phyloP scores from a whole-genome alignment of 305 asterid genomes.

The Plantago coronopus region DNA sequence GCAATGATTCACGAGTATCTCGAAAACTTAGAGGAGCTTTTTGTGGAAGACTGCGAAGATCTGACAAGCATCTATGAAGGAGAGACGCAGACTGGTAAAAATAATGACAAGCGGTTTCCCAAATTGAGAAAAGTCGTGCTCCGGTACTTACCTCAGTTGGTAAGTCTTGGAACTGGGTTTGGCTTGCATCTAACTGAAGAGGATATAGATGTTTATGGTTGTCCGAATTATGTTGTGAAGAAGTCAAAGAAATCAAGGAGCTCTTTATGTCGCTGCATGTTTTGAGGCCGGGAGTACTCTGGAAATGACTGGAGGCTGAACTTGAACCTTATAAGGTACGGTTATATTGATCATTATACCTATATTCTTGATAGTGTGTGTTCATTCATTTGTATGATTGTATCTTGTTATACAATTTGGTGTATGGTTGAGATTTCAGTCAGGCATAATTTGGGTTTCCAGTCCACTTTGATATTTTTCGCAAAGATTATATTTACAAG shows the following conservation, averaged over 20 bases:
- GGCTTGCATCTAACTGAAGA: slow-evolving; percentile 9
- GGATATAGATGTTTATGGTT: not conserved
- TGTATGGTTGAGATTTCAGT: too few species aligned
- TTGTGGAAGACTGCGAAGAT: slow-evolving; percentile 16
- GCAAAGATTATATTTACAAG: too few species aligned
- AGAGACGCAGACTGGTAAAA: not conserved
- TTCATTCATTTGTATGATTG: too few species aligned
- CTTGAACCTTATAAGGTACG: too few species aligned
- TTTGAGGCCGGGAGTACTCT: not conserved
- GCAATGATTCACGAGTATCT: not conserved
- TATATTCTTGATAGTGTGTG: too few species aligned
- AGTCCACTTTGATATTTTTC: too few species aligned
- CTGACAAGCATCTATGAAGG: slow-evolving; percentile 1
- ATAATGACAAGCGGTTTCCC: slow-evolving; percentile 8
- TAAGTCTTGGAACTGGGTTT: slow-evolving; percentile 14
- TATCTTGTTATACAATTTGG: too few species aligned
- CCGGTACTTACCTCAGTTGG: slow-evolving; percentile 23
- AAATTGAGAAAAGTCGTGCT: slow-evolving; percentile 7
- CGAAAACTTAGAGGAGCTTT: slow-evolving; percentile 12
- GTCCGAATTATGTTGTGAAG: slow-evolving; percentile 7
- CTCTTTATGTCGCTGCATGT: not conserved
- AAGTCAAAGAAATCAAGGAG: slow-evolving; percentile 2
- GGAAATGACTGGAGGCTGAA: too few species aligned
- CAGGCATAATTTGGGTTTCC: too few species aligned
- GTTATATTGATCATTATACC: too few species aligned